Conservation (phyloP, 768 basidiomycete species). For the Rhodocollybia butyracea region DNA sequence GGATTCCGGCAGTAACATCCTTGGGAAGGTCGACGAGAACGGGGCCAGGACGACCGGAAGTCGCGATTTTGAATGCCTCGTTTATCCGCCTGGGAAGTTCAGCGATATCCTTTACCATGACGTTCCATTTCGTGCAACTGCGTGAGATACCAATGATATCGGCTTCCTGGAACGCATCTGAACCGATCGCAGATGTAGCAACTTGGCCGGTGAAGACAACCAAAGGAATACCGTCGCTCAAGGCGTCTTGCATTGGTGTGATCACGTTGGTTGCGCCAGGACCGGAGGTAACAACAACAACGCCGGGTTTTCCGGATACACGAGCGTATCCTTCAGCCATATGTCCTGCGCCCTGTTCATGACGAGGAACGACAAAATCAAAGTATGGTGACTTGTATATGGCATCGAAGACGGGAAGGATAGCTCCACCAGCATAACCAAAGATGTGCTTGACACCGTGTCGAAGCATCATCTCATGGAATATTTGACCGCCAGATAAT, state of each 20-base stretch:
- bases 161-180: constrained; percentile 98
- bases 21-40: constrained; percentile 99
- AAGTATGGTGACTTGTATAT: constrained; percentile 96
- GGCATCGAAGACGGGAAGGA: constrained; percentile 99
- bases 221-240: constrained; percentile 90
- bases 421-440: constrained; percentile 97
- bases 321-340: constrained; percentile 99
- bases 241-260: constrained; percentile 96
- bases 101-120: constrained; percentile 96
- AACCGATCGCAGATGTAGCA: constrained; percentile 99
- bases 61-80: constrained; percentile 99
- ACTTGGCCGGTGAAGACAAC: constrained; percentile 97
- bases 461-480: constrained; percentile 99
- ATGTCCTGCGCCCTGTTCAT: constrained; percentile 98
- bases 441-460: constrained; percentile 96
- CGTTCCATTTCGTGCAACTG: constrained; percentile 99
- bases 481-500: constrained; percentile 93
- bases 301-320: constrained; percentile 95
- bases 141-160: constrained; percentile 96
- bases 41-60: constrained; percentile 93
- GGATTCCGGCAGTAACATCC: constrained; percentile 92
- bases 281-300: constrained; percentile 96
- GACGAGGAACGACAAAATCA: constrained; percentile 91
- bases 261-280: constrained; percentile 98
- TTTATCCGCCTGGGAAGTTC: constrained; percentile 95